Percentiles rank a stretch among this genome's conserved stretches.
Evolutionary conservation across 306 rosid genomes (phyloP).

Genomic region (Corylus heterophylla): DNA sequence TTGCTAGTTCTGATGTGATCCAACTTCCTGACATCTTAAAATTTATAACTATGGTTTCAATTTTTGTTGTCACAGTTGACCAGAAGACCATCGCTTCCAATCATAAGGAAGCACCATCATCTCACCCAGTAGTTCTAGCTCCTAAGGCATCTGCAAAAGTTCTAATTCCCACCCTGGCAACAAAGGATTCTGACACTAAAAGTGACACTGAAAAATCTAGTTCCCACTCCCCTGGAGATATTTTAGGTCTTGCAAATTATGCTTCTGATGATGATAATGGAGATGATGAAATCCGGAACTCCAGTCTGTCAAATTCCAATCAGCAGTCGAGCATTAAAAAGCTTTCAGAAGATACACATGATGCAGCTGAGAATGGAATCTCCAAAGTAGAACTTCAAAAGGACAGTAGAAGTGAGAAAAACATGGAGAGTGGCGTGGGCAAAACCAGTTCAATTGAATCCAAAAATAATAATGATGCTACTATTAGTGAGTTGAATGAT

Average conservation of each 20-base stretch:
- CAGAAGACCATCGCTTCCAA: conserved; percentile 44
- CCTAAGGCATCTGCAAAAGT: conserved; percentile 70
- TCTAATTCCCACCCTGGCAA: conserved; percentile 56
- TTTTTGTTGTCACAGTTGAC: conserved; percentile 46
- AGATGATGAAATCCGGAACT: conserved; percentile 61
- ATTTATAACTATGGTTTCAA: conserved; percentile 6
- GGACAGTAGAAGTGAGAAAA: conserved; percentile 33
- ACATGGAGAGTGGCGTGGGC: conserved; percentile 34
- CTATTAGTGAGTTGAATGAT: conserved; percentile 37
- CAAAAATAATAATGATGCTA: conserved; percentile 40
- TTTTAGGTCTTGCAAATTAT: conserved; percentile 94
- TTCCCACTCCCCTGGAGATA: conserved; percentile 74
- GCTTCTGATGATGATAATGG: conserved; percentile 79
- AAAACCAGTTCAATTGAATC: conserved; percentile 40
- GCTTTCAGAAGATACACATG: conserved; percentile 30
- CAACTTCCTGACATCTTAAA: conserved; percentile 9
- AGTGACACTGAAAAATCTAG: conserved; percentile 54
- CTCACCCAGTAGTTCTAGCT: conserved; percentile 45
- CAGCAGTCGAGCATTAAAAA: conserved; percentile 39
- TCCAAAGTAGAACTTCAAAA: conserved; percentile 37
- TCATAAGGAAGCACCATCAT: conserved; percentile 46
- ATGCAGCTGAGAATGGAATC: conserved; percentile 40
- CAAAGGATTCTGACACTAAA: conserved; percentile 54
- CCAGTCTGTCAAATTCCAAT: conserved; percentile 47
- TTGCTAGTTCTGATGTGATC: conserved; percentile 1